Evolutionary conservation across 306 rosid genomes (phyloP).

Genomic region (Hylodesmum podocarpum): DNA sequence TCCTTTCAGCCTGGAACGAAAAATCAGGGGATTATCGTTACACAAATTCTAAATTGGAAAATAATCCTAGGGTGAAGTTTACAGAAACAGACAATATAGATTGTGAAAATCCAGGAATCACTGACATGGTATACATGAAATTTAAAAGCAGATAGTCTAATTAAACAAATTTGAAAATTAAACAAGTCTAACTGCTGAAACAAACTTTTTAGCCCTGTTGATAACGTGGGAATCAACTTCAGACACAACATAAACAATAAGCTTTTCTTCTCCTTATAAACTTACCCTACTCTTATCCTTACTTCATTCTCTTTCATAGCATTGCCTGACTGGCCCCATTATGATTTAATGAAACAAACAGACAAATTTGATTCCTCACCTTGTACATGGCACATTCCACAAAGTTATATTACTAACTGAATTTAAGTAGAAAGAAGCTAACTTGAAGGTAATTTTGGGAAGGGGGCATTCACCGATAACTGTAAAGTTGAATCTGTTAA

Average conservation of each 20-base stretch:
- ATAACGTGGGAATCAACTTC: slow-evolving; percentile 1
- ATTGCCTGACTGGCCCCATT: slow-evolving; percentile 9
- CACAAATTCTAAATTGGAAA: slow-evolving; percentile 14
- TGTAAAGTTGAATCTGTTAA: not conserved
- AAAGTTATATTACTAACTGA: slow-evolving; percentile 5
- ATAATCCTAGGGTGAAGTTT: not conserved
- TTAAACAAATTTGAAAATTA: not conserved
- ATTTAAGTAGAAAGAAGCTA: not conserved
- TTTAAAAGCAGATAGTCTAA: slow-evolving; percentile 1
- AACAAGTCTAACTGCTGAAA: not conserved
- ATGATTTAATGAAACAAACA: not conserved
- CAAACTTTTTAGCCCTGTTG: not conserved
- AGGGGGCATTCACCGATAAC: not conserved
- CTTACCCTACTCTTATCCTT: not conserved
- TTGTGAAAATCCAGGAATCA: not conserved
- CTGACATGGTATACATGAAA: not conserved
- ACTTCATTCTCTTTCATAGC: not conserved
- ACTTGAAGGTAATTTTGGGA: not conserved
- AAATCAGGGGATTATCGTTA: slow-evolving; percentile 28
- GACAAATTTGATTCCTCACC: not conserved
- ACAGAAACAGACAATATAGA: not conserved
- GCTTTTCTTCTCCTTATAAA: not conserved
- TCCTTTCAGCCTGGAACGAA: slow-evolving; percentile 70
- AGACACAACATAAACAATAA: not conserved
- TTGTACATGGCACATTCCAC: not conserved